Evolutionary conservation across 1,139 yeast genomes (phyloP), one percentile per base, ranked within the genome.

Genomic region (Kazachstania sp.): DNA sequence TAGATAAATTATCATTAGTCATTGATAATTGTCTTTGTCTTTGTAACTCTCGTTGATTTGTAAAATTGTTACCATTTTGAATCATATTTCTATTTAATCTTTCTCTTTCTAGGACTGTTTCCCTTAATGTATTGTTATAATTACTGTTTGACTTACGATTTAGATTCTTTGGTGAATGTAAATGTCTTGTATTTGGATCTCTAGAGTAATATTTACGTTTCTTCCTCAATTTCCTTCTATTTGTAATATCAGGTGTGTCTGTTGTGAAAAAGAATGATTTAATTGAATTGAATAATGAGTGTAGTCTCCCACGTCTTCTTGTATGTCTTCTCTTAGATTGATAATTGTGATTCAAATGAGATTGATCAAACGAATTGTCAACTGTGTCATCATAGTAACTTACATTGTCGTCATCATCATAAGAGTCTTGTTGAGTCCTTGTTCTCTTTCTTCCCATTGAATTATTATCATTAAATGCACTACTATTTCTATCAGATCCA

Each of bases 191-290:
- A 16, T 19, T 35, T 30, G n/a, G 23, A 13, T 31, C 16, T 7
- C 34, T 29, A 5, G 41, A 18, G 15, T 38, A 30, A 18, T 38
- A 38, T 30, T 38, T 38, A 11, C 41, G 41, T 38, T 30, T 38
- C 34, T 38, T 38, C 12, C 41, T 23, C 8, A 30, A 38, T 30
- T 28, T 38, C 15, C 41, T 38, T 16, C 30, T 38, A 28, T n/a
- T 38, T 16, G 41, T 20, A 7, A 13, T n/a, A 16, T 39, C 39
- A 13, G 29, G 31, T 28, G 37, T 39, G 3, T 29, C 18, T 18
- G 37, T 18, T 11, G 29, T 30, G 32, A 37, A 40, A 19, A 45
- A 45, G n/a, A 45, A 38, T 11, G 48, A 45, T 23, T 41, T 45
- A 12, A 45, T 34, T 2, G 45, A 37, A 28, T 35, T 20, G 32